A percentile compares a stretch with the other conserved stretches of the same genome.
These are phyloP conservation scores for Colletotrichum sp. DNA, from an alignment of 2,329 filamentous ascomycete species.

Conservation along the genomic window DNA sequence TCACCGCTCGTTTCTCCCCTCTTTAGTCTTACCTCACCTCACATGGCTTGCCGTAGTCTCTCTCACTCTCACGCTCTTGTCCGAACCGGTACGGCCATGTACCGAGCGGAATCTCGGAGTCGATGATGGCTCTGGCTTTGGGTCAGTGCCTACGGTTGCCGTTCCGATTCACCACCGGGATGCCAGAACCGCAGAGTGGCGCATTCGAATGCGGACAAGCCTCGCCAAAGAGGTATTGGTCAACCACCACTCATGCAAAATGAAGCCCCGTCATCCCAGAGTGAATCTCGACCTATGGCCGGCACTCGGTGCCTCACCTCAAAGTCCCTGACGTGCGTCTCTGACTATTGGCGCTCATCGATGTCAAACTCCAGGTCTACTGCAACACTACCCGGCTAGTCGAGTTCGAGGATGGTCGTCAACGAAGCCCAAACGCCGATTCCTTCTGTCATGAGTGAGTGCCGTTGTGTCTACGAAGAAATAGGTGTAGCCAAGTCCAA, in stretches of 20 bases:
- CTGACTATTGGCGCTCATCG: not conserved
- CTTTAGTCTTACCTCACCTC: not conserved
- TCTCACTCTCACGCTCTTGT: not conserved
- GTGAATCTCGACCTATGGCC: not conserved
- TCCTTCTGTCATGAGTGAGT: not conserved
- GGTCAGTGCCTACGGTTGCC: not conserved
- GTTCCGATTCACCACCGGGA: slow-evolving; percentile 6
- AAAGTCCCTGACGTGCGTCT: not conserved
- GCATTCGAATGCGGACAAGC: not conserved
- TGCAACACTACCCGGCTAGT: not conserved
- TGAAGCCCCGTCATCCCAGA: not conserved
- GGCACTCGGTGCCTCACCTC: not conserved
- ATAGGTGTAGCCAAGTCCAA: not conserved
- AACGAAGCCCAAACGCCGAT: not conserved
- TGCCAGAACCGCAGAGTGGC: not conserved
- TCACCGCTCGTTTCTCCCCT: slow-evolving; percentile 1
- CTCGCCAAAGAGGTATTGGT: slow-evolving; percentile 4
- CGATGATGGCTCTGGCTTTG: not conserved
- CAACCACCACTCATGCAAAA: not conserved
- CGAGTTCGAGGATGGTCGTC: not conserved
- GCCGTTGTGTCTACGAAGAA: not conserved
- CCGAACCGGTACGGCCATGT: not conserved
- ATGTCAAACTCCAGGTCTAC: not conserved
- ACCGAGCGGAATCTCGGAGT: not conserved
- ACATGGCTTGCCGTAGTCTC: not conserved